Conservation (phyloP, 371 early-diverging fungal genomes). For the Saksenaea oblongispora region DNA sequence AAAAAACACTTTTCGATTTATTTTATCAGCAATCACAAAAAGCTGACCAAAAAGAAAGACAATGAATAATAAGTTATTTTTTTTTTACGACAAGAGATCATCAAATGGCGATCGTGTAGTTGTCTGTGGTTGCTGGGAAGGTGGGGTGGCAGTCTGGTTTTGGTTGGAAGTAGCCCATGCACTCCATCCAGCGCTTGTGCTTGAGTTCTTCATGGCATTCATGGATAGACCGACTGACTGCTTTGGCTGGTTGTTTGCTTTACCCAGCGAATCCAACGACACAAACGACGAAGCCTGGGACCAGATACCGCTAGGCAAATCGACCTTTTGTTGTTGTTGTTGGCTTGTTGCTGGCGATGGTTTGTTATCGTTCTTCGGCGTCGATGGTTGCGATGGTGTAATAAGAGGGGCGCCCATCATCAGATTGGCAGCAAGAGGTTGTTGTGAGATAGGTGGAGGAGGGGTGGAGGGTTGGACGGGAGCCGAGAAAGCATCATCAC, state of each 20-base stretch:
- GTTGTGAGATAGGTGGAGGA: slow-evolving; percentile 7
- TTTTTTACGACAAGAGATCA: slow-evolving; percentile 35
- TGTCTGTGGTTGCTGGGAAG: slow-evolving; percentile 11
- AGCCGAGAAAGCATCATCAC: slow-evolving; percentile 30
- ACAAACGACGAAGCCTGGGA: slow-evolving; percentile 59
- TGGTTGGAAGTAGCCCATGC: slow-evolving; percentile 36
- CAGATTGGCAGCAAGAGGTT: not conserved
- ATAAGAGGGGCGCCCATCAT: slow-evolving; percentile 3
- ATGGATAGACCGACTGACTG: slow-evolving; percentile 54
- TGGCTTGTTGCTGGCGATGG: slow-evolving; percentile 19
- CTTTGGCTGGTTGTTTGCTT: slow-evolving; percentile 33
- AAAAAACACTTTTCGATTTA: slow-evolving; percentile 1
- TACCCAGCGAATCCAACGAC: slow-evolving; percentile 60
- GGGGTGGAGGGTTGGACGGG: slow-evolving; percentile 5
- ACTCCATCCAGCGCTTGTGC: slow-evolving; percentile 41
- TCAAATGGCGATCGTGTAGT: slow-evolving; percentile 36
- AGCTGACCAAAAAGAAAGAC: not conserved
- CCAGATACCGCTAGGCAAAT: slow-evolving; percentile 53
- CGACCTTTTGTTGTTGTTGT: slow-evolving; percentile 9
- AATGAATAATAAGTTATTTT: not conserved
- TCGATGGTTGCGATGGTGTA: not conserved
- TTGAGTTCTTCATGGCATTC: slow-evolving; percentile 56
- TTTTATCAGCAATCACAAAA: not conserved
- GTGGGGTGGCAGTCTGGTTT: slow-evolving; percentile 2
- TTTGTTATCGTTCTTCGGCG: slow-evolving; percentile 11